A percentile compares a stretch with the other conserved stretches of the same genome.
Conservation (phyloP, 202 grass and related monocot genomes). For the Schoenoplectus tabernaemontani region DNA sequence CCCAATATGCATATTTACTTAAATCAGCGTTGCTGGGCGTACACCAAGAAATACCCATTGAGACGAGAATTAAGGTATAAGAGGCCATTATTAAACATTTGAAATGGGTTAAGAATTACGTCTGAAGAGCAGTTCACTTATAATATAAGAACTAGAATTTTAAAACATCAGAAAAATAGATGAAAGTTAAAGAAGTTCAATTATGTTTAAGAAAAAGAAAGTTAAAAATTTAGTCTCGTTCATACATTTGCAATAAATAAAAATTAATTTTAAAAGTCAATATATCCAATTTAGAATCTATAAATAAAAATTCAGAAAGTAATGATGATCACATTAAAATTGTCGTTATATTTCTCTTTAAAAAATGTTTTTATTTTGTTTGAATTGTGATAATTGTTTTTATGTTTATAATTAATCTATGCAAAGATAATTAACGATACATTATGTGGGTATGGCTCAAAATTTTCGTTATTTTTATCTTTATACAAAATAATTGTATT, state of each 20-base stretch:
- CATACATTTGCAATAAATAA: no score
- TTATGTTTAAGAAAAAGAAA: neutral
- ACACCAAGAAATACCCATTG: neutral
- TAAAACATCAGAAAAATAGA: neutral
- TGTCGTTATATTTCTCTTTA: neutral
- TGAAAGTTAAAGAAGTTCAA: neutral
- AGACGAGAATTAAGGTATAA: neutral
- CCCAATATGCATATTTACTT: conserved; percentile 4
- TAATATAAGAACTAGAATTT: neutral
- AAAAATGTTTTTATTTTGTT: neutral
- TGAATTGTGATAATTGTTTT: neutral
- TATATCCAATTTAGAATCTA: neutral
- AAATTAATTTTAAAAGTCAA: neutral
- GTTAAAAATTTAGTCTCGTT: no score
- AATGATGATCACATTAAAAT: neutral
- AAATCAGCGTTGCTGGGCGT: neutral
- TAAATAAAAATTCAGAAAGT: neutral
- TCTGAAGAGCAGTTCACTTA: neutral
- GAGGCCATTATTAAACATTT: neutral
- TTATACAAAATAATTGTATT: no score
- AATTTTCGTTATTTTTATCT: neutral
- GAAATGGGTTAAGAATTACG: neutral
- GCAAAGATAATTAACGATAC: neutral
- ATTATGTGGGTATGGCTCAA: neutral
- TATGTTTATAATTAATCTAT: neutral